These are phyloP conservation scores for Kurtzmaniella quercitrusa DNA, from an alignment of 1,139 yeast genomes.

Conservation along the genomic window DNA sequence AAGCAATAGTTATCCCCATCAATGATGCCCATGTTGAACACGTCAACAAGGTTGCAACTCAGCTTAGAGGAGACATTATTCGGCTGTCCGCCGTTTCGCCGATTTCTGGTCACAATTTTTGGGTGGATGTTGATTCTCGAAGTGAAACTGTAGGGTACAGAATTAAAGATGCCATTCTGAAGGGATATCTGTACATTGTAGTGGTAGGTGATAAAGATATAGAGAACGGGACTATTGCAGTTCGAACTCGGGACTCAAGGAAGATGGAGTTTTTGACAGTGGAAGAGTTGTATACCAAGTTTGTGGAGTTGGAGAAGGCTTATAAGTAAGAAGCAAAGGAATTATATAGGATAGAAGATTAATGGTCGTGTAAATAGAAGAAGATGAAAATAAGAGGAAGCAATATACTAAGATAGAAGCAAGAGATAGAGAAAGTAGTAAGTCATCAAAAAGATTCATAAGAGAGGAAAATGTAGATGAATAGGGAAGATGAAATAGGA, in stretches of 20 bases:
- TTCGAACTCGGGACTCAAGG: conserved; percentile 59
- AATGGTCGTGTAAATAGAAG: no score
- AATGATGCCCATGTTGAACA: conserved; percentile 50
- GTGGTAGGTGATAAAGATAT: conserved; percentile 87
- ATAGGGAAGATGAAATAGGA: no score
- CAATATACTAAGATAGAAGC: conserved; percentile 1
- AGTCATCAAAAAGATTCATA: no score
- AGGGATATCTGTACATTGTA: conserved; percentile 75
- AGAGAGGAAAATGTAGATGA: no score
- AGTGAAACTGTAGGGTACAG: conserved; percentile 77
- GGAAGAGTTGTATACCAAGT: conserved; percentile 46
- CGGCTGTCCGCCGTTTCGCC: conserved; percentile 36
- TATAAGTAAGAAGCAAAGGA: not conserved
- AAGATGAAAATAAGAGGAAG: no score
- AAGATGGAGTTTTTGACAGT: conserved; percentile 40
- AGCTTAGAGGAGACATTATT: conserved; percentile 48
- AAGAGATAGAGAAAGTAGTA: no score
- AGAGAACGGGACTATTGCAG: conserved; percentile 53
- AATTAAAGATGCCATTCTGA: conserved; percentile 70
- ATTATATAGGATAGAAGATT: not conserved
- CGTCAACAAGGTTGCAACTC: conserved; percentile 47
- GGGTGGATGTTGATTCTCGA: conserved; percentile 72
- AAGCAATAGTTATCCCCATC: conserved; percentile 82
- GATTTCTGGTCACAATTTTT: conserved; percentile 59
- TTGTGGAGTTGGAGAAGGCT: conserved; percentile 45